Conservation (phyloP, 1,284 basidiomycete genomes). For the Papiliotrema flavescens region DNA sequence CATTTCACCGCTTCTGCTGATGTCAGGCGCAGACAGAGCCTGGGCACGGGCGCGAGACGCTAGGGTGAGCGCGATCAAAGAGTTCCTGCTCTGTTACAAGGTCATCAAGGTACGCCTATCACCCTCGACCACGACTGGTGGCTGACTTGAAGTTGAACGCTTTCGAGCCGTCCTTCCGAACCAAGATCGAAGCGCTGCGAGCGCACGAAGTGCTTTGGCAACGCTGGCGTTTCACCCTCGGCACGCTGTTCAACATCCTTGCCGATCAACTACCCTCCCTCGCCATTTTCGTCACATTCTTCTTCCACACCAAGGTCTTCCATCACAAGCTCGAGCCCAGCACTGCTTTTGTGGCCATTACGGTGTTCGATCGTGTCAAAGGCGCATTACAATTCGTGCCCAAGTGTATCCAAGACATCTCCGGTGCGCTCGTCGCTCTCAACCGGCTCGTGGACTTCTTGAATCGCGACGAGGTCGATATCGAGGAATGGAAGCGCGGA, state of each 20-base stretch:
- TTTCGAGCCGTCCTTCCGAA: slow-evolving; percentile 39
- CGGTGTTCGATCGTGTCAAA: slow-evolving; percentile 37
- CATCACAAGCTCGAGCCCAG: slow-evolving; percentile 33
- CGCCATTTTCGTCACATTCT: slow-evolving; percentile 39
- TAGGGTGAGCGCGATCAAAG: slow-evolving; percentile 42
- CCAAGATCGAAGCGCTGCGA: slow-evolving; percentile 29
- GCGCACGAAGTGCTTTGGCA: slow-evolving; percentile 43
- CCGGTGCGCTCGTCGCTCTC: slow-evolving; percentile 37
- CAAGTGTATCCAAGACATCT: slow-evolving; percentile 24
- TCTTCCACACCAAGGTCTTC: slow-evolving; percentile 42
- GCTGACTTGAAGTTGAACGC: slow-evolving; percentile 40
- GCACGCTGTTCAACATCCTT: slow-evolving; percentile 47
- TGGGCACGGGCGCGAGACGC: slow-evolving; percentile 39
- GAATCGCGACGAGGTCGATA: slow-evolving; percentile 36
- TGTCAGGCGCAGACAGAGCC: slow-evolving; percentile 37
- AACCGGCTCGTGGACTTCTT: slow-evolving; percentile 37
- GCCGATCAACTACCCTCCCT: slow-evolving; percentile 36
- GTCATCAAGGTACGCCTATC: slow-evolving; percentile 41
- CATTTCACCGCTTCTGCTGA: background rate
- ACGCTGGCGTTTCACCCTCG: slow-evolving; percentile 45
- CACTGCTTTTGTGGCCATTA: slow-evolving; percentile 44
- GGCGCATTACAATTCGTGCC: slow-evolving; percentile 33
- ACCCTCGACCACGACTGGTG: background rate
- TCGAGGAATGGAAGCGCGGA: slow-evolving; percentile 6
- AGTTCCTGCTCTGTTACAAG: slow-evolving; percentile 43